Conservation (phyloP, 768 basidiomycete genomes). For the Saitozyma sp. region DNA sequence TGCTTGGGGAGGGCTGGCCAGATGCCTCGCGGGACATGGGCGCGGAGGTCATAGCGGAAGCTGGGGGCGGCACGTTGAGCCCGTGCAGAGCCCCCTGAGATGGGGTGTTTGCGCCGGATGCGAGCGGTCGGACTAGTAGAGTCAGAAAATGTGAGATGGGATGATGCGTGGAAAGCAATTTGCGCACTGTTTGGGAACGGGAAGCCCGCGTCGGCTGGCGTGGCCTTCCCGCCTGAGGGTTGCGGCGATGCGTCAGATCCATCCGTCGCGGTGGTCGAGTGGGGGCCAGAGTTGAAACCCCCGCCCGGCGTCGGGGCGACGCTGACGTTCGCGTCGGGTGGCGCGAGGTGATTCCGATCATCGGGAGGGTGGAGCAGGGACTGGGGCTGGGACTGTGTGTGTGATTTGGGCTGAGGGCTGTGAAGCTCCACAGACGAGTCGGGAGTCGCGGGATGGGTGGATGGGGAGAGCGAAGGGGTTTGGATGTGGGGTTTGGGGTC, state of each 20-base stretch:
- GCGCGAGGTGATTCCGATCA: too few relatives aligned
- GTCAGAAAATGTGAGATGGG: neutral
- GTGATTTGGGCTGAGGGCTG: neutral
- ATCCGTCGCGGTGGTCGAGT: conserved; percentile 2
- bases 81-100: neutral
- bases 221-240: conserved; percentile 2
- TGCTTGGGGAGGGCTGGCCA: conserved; percentile 2
- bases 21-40: conserved; percentile 28
- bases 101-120: neutral
- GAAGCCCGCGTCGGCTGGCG: conserved; percentile 24
- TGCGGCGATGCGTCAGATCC: neutral
- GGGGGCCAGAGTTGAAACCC: neutral
- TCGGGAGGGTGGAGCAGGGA: too few relatives aligned
- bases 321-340: too few relatives aligned
- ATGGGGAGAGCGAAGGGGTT: conserved; percentile 23
- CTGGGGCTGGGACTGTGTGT: too few relatives aligned
- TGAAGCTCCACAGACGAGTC: conserved; percentile 15
- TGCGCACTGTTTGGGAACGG: conserved; percentile 40
- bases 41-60: conserved; percentile 10
- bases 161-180: neutral
- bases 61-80: neutral
- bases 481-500: conserved; percentile 19
- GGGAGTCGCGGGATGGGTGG: conserved; percentile 18
- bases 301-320: neutral
- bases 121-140: neutral